Evolutionary conservation across 306 rosid genomes (phyloP).

Genomic region (Luffa aegyptiaca): DNA sequence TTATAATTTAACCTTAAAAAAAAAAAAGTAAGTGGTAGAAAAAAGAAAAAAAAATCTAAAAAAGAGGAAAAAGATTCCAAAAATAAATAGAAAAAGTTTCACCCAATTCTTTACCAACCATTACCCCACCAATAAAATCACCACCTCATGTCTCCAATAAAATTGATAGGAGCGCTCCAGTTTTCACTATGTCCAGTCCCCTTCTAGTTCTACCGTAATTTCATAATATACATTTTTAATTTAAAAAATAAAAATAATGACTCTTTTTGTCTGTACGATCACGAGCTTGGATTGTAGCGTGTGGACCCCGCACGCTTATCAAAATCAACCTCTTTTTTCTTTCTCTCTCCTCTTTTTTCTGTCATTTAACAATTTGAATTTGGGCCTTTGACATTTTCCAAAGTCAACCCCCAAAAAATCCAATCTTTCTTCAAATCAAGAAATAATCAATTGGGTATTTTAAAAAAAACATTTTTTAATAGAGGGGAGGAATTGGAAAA

Average conservation of each 20-base stretch:
- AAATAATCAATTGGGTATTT: not conserved
- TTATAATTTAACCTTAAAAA: no score
- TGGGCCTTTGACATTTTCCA: slow-evolving; percentile 24
- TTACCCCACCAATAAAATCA: not conserved
- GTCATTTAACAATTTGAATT: not conserved
- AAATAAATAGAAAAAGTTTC: not conserved
- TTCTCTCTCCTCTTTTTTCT: not conserved
- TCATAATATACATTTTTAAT: not conserved
- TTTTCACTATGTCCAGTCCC: not conserved
- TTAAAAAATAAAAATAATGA: not conserved
- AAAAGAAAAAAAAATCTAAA: not conserved
- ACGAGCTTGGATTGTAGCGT: slow-evolving; percentile 32
- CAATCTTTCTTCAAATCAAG: slow-evolving; percentile 7
- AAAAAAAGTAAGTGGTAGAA: no score
- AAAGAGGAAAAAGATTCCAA: not conserved
- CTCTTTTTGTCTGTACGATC: slow-evolving; percentile 36
- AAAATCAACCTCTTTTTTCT: not conserved
- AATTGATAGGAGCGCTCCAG: slow-evolving; percentile 16
- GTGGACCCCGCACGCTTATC: slow-evolving; percentile 18
- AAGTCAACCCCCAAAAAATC: slow-evolving; percentile 29
- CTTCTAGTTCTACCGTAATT: not conserved
- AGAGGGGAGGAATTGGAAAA: not conserved
- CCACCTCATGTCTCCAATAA: not conserved
- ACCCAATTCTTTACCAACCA: not conserved
- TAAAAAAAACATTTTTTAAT: not conserved